These are phyloP conservation scores for Hypsizygus marmoreus DNA, from an alignment of 768 basidiomycete genomes.

Conservation along the genomic window DNA sequence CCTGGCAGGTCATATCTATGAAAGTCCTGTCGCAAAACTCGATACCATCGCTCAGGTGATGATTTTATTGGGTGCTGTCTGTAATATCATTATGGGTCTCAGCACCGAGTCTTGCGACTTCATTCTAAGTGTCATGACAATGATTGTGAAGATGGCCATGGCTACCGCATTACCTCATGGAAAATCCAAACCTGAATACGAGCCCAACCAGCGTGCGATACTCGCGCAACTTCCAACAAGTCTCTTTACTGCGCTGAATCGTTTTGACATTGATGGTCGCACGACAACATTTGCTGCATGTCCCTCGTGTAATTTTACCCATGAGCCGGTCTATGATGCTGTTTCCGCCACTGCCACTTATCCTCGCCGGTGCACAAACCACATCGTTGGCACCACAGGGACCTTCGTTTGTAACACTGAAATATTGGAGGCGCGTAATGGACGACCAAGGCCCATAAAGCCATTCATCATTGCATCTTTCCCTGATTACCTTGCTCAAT, in stretches of 20 bases:
- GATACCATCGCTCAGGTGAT: slow-evolving; percentile 1
- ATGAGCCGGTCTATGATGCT: too few relatives aligned
- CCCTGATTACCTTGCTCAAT: slow-evolving; percentile 9
- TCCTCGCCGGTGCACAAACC: slow-evolving; percentile 2
- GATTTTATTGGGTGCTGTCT: too few relatives aligned
- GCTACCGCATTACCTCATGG: not conserved
- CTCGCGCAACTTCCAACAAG: slow-evolving; percentile 17
- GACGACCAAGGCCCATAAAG: slow-evolving; percentile 4
- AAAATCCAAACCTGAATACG: slow-evolving; percentile 1
- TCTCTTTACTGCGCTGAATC: slow-evolving; percentile 13
- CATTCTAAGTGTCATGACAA: too few relatives aligned
- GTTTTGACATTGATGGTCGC: too few relatives aligned
- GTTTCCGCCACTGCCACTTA: slow-evolving; percentile 3
- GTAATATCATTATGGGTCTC: too few relatives aligned
- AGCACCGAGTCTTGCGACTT: too few relatives aligned
- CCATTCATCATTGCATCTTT: slow-evolving; percentile 9
- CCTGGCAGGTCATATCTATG: not conserved
- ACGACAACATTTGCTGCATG: too few relatives aligned
- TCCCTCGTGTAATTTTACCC: too few relatives aligned
- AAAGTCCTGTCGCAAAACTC: not conserved
- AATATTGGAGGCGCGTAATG: not conserved
- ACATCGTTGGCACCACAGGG: not conserved
- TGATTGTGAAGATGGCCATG: too few relatives aligned
- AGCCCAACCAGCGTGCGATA: not conserved
- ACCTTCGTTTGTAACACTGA: not conserved